Base-by-base conservation (phyloP, 768 basidiomycete genomes). In the Phanerochaete carnosa region DNA sequence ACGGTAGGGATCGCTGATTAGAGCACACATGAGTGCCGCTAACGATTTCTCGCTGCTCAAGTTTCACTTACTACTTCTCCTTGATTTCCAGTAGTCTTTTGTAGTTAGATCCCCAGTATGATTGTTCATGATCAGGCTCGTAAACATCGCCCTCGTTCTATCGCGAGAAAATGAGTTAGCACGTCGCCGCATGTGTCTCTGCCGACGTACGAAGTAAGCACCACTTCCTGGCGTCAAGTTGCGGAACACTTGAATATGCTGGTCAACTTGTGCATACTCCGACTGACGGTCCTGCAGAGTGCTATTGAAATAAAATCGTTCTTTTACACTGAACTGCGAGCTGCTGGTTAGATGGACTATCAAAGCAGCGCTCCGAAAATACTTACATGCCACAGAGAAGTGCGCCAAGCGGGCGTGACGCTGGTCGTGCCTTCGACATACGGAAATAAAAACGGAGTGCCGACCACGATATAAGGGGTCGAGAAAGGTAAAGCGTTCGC, bases 91-190 rank as follows among this genome's bases (percentile, higher is more conserved):
- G 62, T 2, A 76, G 65, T 26, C 58, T 59, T 6, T 61, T 53
- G 60, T 77, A 75, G 63, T 77, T 77, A 3, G 49, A 23, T 11
- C 75, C 75, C 75, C 75, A 77, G 59, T 69, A 76, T 12, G 75
- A 65, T 23, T 62, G 62, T 58, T 60, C 47, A 54, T 76, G 70
- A 57, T 74, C 59, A 7, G 67, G 61, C 61, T 76, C 73, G 47
- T 76, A 76, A 2, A 75, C 70, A 51, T 73, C 69, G 25, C 70
- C 75, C 49, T 76, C 75, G 57, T 75, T 76, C 73, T 71, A 56
- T 35, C 3, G 13, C n/a, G n/a, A 15, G n/a, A n/a, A 4, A 3
- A 23, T 2, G 37, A 29, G 16, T 39, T 26, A 23, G 43, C 6
- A n/a, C 19, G 28, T 5, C 33, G 3, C 29, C 28, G 6, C 15